Conservation (phyloP, 2,329 filamentous ascomycete species). For the Cytospora piceae region DNA sequence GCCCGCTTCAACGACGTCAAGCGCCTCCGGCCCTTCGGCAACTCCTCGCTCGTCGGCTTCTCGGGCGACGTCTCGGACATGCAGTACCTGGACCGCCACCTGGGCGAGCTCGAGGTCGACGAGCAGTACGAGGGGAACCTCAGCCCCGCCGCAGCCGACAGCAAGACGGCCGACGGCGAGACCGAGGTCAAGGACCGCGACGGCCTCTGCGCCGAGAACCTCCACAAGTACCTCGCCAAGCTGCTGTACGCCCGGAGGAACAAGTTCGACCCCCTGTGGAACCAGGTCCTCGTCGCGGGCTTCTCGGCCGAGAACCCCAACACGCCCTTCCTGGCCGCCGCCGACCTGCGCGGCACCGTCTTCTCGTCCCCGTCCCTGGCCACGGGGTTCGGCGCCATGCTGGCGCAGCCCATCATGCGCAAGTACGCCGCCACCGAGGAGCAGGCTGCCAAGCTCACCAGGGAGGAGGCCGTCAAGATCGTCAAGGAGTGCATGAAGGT, state of each 20-base stretch:
- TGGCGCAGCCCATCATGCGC: constrained; percentile 91
- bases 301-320: constrained; percentile 68
- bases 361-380: constrained; percentile 87
- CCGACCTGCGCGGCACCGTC: constrained; percentile 90
- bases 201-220: constrained; percentile 83
- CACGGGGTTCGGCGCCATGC: constrained; percentile 90
- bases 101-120: constrained; percentile 82
- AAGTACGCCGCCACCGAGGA: constrained; percentile 83
- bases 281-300: constrained; percentile 88
- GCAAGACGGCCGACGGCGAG: constrained; percentile 41
- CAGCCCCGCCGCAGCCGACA: constrained; percentile 41
- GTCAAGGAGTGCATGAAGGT: constrained; percentile 98
- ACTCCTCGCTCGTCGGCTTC: constrained; percentile 84
- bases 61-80: constrained; percentile 98
- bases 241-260: constrained; percentile 93
- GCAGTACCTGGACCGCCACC: constrained; percentile 95
- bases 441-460: constrained; percentile 69
- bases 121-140: constrained; percentile 72
- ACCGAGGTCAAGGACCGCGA: constrained; percentile 68
- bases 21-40: constrained; percentile 87
- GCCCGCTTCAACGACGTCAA: constrained; percentile 97
- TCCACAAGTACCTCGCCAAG: constrained; percentile 96
- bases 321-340: constrained; percentile 87
- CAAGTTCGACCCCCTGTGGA: constrained; percentile 98
- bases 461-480: constrained; percentile 78